Conservation (phyloP, 805 yeast species). For the Saccharomyces paradoxus region DNA sequence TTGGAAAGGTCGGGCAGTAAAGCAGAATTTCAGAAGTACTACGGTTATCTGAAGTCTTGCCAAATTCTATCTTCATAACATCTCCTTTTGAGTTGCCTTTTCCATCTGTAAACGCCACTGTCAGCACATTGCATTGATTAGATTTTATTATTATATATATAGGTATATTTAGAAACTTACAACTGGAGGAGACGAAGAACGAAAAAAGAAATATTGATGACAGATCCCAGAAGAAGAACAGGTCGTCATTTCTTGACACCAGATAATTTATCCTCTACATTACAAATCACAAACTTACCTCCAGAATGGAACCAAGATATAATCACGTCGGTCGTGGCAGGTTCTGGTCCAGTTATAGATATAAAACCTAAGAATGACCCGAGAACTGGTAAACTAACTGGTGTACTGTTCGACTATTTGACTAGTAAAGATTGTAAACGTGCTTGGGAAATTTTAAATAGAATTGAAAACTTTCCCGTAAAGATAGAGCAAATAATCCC, state of each 20-base stretch:
- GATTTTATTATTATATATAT: neutral
- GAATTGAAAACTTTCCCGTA: conserved; percentile 26
- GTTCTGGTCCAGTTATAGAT: conserved; percentile 63
- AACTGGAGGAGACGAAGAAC: neutral
- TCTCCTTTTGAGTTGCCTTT: neutral
- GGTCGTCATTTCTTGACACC: conserved; percentile 29
- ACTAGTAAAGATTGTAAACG: conserved; percentile 22
- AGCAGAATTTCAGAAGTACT: neutral
- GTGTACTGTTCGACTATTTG: conserved; percentile 19
- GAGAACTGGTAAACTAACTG: conserved; percentile 42
- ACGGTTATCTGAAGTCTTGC: neutral
- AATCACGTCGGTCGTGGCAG: conserved; percentile 58
- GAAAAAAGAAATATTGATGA: neutral
- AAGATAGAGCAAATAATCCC: conserved; percentile 22
- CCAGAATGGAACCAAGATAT: conserved; percentile 62
- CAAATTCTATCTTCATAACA: neutral
- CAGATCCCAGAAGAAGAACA: conserved; percentile 30
- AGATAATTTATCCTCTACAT: conserved; percentile 23
- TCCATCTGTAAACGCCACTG: neutral
- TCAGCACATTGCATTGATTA: neutral
- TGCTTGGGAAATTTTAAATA: conserved; percentile 20
- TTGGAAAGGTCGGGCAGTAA: neutral
- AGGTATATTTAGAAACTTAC: neutral
- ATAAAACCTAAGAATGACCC: conserved; percentile 33
- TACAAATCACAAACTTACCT: conserved; percentile 42